Percentiles rank a stretch among this genome's conserved stretches.
phyloP scores from a whole-genome alignment of 345 rosid genomes.

The Salix dunnii region DNA sequence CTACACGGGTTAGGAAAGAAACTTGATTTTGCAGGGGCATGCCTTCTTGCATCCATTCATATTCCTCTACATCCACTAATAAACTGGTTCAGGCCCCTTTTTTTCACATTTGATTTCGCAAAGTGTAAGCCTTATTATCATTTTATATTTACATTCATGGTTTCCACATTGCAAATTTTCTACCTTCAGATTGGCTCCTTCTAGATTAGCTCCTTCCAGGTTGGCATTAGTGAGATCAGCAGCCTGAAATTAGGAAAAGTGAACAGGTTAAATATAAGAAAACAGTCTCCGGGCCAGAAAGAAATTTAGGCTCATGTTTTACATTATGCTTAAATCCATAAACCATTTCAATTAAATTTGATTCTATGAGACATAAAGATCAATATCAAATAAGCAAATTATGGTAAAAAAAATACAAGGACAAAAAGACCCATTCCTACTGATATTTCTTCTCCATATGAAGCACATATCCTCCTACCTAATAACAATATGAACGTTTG shows the following conservation, averaged over 20 bases:
- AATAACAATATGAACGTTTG: neutral
- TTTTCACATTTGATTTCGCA: neutral
- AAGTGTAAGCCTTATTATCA: neutral
- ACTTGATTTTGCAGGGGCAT: neutral
- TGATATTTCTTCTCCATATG: neutral
- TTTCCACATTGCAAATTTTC: neutral
- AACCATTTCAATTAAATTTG: neutral
- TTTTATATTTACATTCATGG: neutral
- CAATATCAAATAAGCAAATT: neutral
- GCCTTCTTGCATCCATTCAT: neutral
- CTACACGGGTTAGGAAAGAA: neutral
- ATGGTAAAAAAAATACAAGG: neutral
- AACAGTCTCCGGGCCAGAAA: neutral
- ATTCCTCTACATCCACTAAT: neutral
- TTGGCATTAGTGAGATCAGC: constrained; percentile 95
- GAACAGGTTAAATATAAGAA: constrained; percentile 4
- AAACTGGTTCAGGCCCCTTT: neutral
- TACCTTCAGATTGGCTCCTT: constrained; percentile 96
- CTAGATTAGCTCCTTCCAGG: constrained; percentile 88
- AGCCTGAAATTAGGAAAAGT: constrained; percentile 38
- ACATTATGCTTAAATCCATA: neutral
- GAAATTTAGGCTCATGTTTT: neutral
- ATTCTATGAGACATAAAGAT: neutral
- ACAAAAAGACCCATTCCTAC: neutral
- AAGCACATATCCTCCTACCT: neutral